A percentile compares a stretch with the other conserved stretches of the same genome.
Evolutionary conservation across 2,329 filamentous ascomycete genomes (phyloP).

Genomic region (Epichloe sylvatica): DNA sequence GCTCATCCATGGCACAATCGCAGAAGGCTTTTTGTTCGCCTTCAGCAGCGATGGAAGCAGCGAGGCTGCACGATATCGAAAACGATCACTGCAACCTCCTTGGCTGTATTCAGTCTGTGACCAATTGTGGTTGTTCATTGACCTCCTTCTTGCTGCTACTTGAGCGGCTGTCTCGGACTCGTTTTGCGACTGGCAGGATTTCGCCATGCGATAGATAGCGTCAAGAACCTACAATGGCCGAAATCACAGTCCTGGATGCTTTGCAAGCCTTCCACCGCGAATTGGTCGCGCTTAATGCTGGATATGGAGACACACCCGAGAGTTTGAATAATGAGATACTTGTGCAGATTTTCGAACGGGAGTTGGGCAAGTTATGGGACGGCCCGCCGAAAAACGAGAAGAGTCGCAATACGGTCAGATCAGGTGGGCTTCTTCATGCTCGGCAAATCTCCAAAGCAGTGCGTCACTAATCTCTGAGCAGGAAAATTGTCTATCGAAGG

Average conservation of each 20-base stretch:
- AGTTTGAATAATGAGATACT: conserved; percentile 58
- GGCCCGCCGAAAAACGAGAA: conserved; percentile 60
- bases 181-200: not conserved
- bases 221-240: conserved; percentile 46
- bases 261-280: conserved; percentile 79
- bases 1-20: conserved; percentile 9
- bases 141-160: not conserved
- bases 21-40: conserved; percentile 5
- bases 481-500: conserved; percentile 63
- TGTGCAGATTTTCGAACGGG: conserved; percentile 54
- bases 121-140: conserved; percentile 2
- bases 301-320: conserved; percentile 45
- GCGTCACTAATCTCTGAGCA: conserved; percentile 22
- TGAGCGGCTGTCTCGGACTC: not conserved
- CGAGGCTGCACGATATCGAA: conserved; percentile 20
- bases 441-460: not conserved
- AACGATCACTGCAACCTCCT: conserved; percentile 1
- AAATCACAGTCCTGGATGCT: conserved; percentile 57
- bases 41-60: conserved; percentile 13
- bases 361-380: conserved; percentile 59
- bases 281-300: conserved; percentile 61
- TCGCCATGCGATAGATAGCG: conserved; percentile 38
- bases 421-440: conserved; percentile 34
- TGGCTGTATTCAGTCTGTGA: conserved; percentile 8
- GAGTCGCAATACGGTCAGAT: conserved; percentile 57